Base-by-base conservation (phyloP, 2,329 filamentous ascomycete species). In the Aspergillus awamori region DNA sequence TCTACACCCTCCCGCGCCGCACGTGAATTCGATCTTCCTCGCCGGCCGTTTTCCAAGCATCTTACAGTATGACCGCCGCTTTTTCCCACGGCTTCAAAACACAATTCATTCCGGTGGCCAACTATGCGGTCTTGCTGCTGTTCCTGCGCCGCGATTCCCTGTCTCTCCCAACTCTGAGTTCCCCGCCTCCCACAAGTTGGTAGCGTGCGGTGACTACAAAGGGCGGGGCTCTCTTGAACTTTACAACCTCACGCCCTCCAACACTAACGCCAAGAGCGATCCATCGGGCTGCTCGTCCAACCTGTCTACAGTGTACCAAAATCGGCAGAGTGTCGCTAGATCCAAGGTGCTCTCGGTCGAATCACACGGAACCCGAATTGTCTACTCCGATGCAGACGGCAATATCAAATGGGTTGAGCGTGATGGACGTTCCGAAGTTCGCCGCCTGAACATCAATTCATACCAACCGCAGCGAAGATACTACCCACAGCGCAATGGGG, bases 331-430 rank as follows among this genome's bases (percentile, higher is more conserved):
- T 4, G 90, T 91, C 0, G 90, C 91, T 1, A 83, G 85, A 45
- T 91, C 92, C 8, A 95, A 95, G 70, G 81, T 98, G 1, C 82
- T 98, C 11, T 92, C 90, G 0, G 90, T 95, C 0, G 86, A 88
- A 4, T 87, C 88, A 15, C 94, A 98, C 66, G 94, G 94, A 4
- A 90, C 89, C 7, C 85, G 90, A 4, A 84, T 97, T 33, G 92
- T 92, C 17, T 91, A 91, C 66, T 91, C 91, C 2, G 94, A 98
- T 70, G 90, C 90, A 0, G 87, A 92, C 24, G 94, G 94, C 0
- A 87, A 89, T 54, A 76, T 98, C 64, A 94, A 92, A 74, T 98
- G 94, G 93, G 87, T 96, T 48, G 94, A 98, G 76, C 84, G 93
- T 38, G 92, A 97, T 70, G 93, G 91, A 0, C 79, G 77, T 39